These are phyloP conservation scores for Puccinia polysora DNA, from an alignment of 1,284 basidiomycete species.

Conservation along the genomic window DNA sequence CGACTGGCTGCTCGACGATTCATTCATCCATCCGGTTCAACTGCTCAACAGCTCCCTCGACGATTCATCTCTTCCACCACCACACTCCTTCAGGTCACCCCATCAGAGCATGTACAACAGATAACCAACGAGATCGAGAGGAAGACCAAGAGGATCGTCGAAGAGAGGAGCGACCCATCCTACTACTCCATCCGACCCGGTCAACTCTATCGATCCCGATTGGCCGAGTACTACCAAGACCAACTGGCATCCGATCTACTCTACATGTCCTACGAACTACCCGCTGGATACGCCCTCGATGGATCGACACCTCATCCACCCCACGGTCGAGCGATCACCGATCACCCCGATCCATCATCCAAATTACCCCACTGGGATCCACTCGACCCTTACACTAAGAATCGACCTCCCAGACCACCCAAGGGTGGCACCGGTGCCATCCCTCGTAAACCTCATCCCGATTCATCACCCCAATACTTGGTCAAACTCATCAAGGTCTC, in stretches of 20 bases:
- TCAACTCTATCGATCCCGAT: slow-evolving; percentile 67
- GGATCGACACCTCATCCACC: slow-evolving; percentile 53
- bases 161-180: too few species aligned
- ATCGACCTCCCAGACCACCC: slow-evolving; percentile 64
- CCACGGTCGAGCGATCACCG: slow-evolving; percentile 50
- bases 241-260: slow-evolving; percentile 81
- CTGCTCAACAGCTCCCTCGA: too few species aligned
- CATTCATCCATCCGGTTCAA: too few species aligned
- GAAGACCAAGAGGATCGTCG: too few species aligned
- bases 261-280: slow-evolving; percentile 89
- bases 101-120: too few species aligned
- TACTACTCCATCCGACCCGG: slow-evolving; percentile 51
- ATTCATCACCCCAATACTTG: slow-evolving; percentile 61
- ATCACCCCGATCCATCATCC: slow-evolving; percentile 56
- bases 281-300: slow-evolving; percentile 47
- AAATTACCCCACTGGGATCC: slow-evolving; percentile 67
- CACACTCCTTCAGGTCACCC: too few species aligned
- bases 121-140: too few species aligned
- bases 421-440: slow-evolving; percentile 68
- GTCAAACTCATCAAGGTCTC: slow-evolving; percentile 76
- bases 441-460: slow-evolving; percentile 62
- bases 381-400: slow-evolving; percentile 69
- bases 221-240: slow-evolving; percentile 76
- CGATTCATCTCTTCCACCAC: too few species aligned
- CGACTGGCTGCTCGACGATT: too few species aligned